phyloP scores from a whole-genome alignment of 129 eudicot genomes.

The Calendula officinalis region DNA sequence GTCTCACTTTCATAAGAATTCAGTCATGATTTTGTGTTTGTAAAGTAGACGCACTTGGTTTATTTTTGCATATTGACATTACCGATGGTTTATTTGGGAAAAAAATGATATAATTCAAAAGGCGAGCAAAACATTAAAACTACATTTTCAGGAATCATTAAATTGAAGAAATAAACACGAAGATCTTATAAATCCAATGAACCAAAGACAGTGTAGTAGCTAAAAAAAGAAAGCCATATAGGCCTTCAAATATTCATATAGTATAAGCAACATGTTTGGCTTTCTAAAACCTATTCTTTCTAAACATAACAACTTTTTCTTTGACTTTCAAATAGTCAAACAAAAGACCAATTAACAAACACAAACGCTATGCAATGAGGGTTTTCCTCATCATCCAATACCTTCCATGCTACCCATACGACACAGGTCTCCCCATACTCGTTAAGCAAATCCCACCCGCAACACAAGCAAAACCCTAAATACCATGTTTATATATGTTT shows the following conservation, averaged over 20 bases:
- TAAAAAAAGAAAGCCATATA: constrained; percentile 31
- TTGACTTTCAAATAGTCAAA: constrained; percentile 15
- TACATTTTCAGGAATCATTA: constrained; percentile 18
- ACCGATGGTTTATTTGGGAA: neutral
- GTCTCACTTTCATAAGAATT: no score
- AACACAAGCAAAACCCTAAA: constrained; percentile 90
- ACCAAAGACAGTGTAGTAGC: constrained; percentile 25
- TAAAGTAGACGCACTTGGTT: no score
- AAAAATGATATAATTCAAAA: neutral
- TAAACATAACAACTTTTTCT: constrained; percentile 14
- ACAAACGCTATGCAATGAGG: constrained; percentile 77
- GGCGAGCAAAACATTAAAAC: no score
- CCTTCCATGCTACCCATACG: constrained; percentile 88
- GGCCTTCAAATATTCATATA: constrained; percentile 12
- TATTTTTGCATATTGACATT: no score
- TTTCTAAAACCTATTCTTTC: constrained; percentile 36
- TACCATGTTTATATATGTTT: neutral
- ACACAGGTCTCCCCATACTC: constrained; percentile 85
- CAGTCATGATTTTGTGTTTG: no score
- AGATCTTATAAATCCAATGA: constrained; percentile 27
- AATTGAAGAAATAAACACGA: constrained; percentile 23
- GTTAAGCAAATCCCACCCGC: constrained; percentile 76
- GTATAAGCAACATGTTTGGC: constrained; percentile 18
- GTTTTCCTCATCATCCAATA: constrained; percentile 73
- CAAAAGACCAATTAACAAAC: constrained; percentile 94